phyloP scores from a whole-genome alignment of 2,329 filamentous ascomycete genomes.

The Biscogniauxia marginata region DNA sequence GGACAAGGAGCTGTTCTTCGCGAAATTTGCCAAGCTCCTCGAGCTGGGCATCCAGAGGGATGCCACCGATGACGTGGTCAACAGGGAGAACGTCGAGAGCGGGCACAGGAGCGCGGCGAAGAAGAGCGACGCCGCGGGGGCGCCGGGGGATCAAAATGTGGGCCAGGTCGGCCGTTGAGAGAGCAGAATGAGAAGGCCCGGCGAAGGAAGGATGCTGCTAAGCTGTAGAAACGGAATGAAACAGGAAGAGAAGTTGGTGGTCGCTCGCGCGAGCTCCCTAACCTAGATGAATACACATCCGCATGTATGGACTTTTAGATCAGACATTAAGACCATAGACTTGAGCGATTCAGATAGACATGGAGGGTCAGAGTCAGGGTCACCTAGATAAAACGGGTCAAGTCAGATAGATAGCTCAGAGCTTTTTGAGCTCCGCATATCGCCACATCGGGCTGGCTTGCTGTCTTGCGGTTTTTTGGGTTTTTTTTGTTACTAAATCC shows the following conservation, averaged over 20 bases:
- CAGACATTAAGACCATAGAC: not conserved
- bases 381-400: too few relatives aligned
- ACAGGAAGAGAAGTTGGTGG: not conserved
- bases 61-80: constrained; percentile 48
- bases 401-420: too few relatives aligned
- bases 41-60: constrained; percentile 61
- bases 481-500: not conserved
- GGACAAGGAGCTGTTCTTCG: constrained; percentile 62
- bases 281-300: not conserved
- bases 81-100: constrained; percentile 56
- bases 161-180: constrained; percentile 34
- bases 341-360: not conserved
- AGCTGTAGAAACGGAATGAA: constrained; percentile 30
- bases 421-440: too few relatives aligned
- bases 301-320: not conserved
- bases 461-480: not conserved
- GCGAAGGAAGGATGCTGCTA: constrained; percentile 34
- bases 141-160: constrained; percentile 29
- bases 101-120: constrained; percentile 32
- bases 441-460: too few relatives aligned
- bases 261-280: too few relatives aligned
- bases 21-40: constrained; percentile 58
- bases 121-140: constrained; percentile 32
- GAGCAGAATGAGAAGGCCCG: constrained; percentile 35
- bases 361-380: too few relatives aligned